These are phyloP conservation scores for Eimeria necatrix DNA, from an alignment of 169 alveolate genomes.

Conservation along the genomic window DNA sequence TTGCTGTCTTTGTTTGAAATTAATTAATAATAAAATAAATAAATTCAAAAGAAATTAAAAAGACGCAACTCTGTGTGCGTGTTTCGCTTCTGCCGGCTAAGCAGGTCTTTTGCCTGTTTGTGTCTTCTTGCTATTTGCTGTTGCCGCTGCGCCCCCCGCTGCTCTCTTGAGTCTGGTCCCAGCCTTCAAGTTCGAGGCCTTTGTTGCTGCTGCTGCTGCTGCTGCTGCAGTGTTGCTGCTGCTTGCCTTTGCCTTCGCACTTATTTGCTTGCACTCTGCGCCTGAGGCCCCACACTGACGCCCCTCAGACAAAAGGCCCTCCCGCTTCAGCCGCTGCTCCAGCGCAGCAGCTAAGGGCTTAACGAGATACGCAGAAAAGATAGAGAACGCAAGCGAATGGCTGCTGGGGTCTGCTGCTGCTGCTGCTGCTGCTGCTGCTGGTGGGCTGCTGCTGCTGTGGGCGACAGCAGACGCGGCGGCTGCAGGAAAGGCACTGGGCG, in stretches of 20 bases:
- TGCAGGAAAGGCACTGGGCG: neutral
- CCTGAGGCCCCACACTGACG: neutral
- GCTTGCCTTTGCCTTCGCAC: neutral
- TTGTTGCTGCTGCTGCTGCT: constrained; percentile 47
- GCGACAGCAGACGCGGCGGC: neutral
- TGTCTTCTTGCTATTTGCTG: neutral
- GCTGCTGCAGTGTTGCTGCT: constrained; percentile 4
- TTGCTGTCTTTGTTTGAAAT: too few species aligned
- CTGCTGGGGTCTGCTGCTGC: constrained; percentile 14
- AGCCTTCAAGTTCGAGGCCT: constrained; percentile 10
- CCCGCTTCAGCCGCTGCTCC: constrained; percentile 40
- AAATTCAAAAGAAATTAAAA: too few species aligned
- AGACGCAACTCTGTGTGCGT: too few species aligned
- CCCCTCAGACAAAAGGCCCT: neutral
- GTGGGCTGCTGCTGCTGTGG: constrained; percentile 9
- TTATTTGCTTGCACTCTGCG: neutral
- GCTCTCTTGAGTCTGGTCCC: constrained; percentile 53
- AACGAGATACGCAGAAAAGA: constrained; percentile 32
- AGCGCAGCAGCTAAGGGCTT: neutral
- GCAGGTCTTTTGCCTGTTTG: neutral
- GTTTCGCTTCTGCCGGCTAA: too few species aligned
- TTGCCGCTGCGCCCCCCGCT: constrained; percentile 17
- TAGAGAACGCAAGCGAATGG: constrained; percentile 36
- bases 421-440: neutral
- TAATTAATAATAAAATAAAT: too few species aligned